A percentile compares a stretch with the other conserved stretches of the same genome.
Conservation (phyloP, 2,329 filamentous ascomycete species). For the Metarhizium anisopliae region DNA sequence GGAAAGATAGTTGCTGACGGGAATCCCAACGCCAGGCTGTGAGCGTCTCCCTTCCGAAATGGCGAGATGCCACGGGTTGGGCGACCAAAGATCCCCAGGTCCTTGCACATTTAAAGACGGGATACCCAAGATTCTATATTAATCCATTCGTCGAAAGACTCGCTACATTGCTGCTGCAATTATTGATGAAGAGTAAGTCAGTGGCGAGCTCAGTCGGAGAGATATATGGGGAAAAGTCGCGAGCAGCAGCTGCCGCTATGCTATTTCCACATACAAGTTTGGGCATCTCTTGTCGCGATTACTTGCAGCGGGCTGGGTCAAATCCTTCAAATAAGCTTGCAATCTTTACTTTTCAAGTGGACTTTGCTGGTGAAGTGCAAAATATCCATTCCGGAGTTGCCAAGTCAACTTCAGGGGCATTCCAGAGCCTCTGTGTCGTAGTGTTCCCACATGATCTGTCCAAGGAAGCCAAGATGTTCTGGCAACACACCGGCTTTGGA, state of each 20-base stretch:
- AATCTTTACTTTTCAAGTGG: conserved; percentile 3
- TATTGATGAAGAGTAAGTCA: neutral
- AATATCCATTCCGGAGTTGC: neutral
- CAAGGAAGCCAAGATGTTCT: conserved; percentile 18
- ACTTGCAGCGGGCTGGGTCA: conserved; percentile 7
- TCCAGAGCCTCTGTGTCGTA: conserved; percentile 10
- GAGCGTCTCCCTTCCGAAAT: conserved; percentile 22
- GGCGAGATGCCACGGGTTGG: conserved; percentile 17
- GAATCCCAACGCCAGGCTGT: conserved; percentile 12
- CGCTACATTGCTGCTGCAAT: conserved; percentile 9
- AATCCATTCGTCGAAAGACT: conserved; percentile 14
- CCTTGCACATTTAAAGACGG: conserved; percentile 14
- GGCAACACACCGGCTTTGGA: conserved; percentile 20
- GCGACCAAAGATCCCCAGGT: conserved; percentile 13
- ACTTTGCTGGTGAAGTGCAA: conserved; percentile 7
- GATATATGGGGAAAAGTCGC: neutral
- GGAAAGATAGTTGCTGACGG: neutral
- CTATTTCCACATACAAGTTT: conserved; percentile 11
- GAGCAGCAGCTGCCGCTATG: neutral
- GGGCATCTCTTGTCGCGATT: conserved; percentile 7
- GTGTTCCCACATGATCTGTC: conserved; percentile 9
- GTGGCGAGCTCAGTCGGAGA: neutral
- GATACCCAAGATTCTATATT: conserved; percentile 20
- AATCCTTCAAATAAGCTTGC: neutral
- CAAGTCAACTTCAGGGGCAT: neutral